These are phyloP conservation scores for Tremellales sp. DNA, from an alignment of 1,284 basidiomycete genomes.

Conservation along the genomic window DNA sequence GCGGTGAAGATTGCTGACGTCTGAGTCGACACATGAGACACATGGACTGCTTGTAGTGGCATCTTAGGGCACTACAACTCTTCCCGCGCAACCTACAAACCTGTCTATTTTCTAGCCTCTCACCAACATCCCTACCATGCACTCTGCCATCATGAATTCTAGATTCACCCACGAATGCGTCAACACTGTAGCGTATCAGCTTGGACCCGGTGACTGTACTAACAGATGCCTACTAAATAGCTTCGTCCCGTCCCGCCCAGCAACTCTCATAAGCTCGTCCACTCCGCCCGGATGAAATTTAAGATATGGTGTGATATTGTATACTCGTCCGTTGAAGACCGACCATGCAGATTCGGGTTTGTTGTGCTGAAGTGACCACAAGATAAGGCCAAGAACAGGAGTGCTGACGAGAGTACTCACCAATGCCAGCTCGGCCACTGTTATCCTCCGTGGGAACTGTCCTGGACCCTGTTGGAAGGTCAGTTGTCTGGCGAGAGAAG, in stretches of 20 bases:
- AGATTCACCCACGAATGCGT: slow-evolving; percentile 87
- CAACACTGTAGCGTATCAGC: slow-evolving; percentile 46
- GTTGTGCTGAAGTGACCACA: slow-evolving; percentile 33
- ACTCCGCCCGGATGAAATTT: slow-evolving; percentile 92
- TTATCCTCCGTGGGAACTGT: slow-evolving; percentile 62
- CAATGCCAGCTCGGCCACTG: slow-evolving; percentile 74
- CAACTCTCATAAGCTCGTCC: slow-evolving; percentile 90
- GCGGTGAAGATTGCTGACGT: too few relatives aligned
- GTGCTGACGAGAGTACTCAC: slow-evolving; percentile 56
- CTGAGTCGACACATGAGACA: too few relatives aligned
- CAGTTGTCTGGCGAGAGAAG: too few relatives aligned
- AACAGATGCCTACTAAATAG: slow-evolving; percentile 67
- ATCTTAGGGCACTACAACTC: neutral
- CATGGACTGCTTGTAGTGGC: too few relatives aligned
- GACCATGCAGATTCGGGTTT: slow-evolving; percentile 85
- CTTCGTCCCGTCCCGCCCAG: slow-evolving; percentile 89
- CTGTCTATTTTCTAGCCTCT: slow-evolving; percentile 50
- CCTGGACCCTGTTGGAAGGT: slow-evolving; percentile 51
- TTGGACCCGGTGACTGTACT: neutral
- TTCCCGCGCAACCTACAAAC: neutral
- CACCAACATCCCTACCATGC: slow-evolving; percentile 83
- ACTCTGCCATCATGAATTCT: slow-evolving; percentile 88
- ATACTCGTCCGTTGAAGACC: slow-evolving; percentile 87
- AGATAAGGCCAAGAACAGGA: neutral
- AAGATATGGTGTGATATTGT: slow-evolving; percentile 92